Percentiles rank a stretch among this genome's conserved stretches.
Evolutionary conservation across 2,329 filamentous ascomycete genomes (phyloP).

Genomic region (Zelopaecilomyces penicillatus): DNA sequence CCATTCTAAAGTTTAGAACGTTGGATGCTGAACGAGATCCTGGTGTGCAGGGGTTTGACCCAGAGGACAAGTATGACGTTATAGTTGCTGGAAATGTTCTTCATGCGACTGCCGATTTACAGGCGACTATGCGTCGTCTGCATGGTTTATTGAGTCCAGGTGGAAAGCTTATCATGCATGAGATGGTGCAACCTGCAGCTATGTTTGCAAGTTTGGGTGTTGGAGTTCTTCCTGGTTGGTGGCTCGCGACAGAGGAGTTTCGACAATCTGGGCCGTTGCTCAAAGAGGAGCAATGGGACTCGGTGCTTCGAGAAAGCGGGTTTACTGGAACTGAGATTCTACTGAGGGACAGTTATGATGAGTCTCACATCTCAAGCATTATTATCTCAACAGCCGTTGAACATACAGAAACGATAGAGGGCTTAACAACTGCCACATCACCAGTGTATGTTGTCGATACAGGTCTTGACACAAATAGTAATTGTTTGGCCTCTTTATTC

Average conservation of each 20-base stretch:
- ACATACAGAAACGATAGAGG: neutral
- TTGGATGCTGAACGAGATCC: slow-evolving; percentile 13
- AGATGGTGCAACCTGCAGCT: slow-evolving; percentile 13
- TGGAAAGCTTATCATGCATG: slow-evolving; percentile 20
- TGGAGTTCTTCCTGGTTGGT: slow-evolving; percentile 27
- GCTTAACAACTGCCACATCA: too few relatives aligned
- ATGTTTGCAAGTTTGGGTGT: slow-evolving; percentile 14
- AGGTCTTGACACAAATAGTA: too few relatives aligned
- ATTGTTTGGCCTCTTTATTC: too few relatives aligned
- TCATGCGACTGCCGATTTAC: slow-evolving; percentile 20
- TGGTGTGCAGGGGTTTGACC: slow-evolving; percentile 11
- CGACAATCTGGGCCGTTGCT: neutral
- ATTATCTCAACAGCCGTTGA: slow-evolving; percentile 2
- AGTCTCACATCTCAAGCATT: slow-evolving; percentile 1
- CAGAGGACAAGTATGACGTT: slow-evolving; percentile 12
- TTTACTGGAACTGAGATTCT: slow-evolving; percentile 3
- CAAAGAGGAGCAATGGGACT: slow-evolving; percentile 6
- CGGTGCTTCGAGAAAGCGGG: neutral
- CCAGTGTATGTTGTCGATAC: neutral
- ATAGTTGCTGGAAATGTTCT: slow-evolving; percentile 21
- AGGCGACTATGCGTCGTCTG: slow-evolving; percentile 13
- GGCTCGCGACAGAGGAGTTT: slow-evolving; percentile 20
- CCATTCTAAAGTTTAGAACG: slow-evolving; percentile 17
- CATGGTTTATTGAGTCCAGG: slow-evolving; percentile 17
- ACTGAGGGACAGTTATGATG: slow-evolving; percentile 1